Base-by-base conservation (phyloP, 1,284 basidiomycete species). In the Tilletia setariae region DNA sequence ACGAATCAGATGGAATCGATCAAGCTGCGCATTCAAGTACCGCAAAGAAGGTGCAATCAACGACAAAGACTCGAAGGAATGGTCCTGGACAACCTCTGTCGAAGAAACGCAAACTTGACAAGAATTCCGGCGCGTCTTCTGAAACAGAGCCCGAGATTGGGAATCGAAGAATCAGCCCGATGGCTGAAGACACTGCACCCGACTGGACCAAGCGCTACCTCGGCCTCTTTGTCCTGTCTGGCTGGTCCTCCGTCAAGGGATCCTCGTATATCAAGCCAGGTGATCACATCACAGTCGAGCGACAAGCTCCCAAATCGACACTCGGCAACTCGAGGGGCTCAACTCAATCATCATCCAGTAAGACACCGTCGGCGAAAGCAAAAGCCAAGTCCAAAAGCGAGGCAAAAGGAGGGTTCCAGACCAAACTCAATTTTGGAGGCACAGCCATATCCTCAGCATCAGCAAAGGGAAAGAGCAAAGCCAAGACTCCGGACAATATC, bases 231-330 rank as follows among this genome's bases (percentile, higher is more conserved):
- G 76, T 79, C 16, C 70, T 81, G 2, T 74, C 75, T 19, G 80
- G 76, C 15, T 81, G 77, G 72, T 80, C 80, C 2, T 68, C 79
- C 23, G 77, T 75, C 64, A 81, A 79, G 64, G 80, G 80, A 19
- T 64, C 67, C 4, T 72, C 69, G 21, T 79, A 79, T 42, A 70
- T 78, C 49, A 68, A 77, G 59, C 72, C 72, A 2, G 80, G 80
- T 11, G 78, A 80, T 44, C 56, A 63, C 1, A 75, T 81, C 28
- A 70, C 68, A 16, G 79, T 81, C 63, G 71, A 74, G 64, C 71
- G 76, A 28, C 75, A 75, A 9, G 74, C 76, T 28, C 75, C 73
- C 28, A 76, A 79, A 49, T 16, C 16, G 32, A 30, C 23, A 30
- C 53, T 59, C 53, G n/a, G n/a, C 19, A 49, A 8, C n/a, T 19